Conservation (phyloP, 352 stramenopile species). For the Phytophthora citrophthora region DNA sequence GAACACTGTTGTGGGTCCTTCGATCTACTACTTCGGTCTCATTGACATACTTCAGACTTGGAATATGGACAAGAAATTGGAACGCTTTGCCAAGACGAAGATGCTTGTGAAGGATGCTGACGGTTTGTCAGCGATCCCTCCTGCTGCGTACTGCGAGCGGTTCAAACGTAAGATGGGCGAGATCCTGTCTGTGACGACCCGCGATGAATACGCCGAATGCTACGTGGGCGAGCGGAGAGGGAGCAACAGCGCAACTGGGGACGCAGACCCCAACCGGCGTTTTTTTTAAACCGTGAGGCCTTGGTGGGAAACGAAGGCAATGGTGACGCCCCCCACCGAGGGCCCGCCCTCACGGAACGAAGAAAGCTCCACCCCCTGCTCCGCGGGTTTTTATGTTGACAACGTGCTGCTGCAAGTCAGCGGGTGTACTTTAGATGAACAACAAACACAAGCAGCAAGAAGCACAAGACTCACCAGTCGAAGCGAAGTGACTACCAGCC, state of each 20-base stretch:
- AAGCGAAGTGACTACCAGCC: conserved; percentile 20
- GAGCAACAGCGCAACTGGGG: conserved; percentile 29
- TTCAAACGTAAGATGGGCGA: conserved; percentile 91
- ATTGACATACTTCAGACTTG: conserved; percentile 91
- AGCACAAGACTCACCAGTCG: conserved; percentile 26
- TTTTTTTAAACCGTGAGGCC: conserved; percentile 65
- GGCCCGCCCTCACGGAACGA: conserved; percentile 44
- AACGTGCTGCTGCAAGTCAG: conserved; percentile 35
- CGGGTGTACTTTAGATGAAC: conserved; percentile 47
- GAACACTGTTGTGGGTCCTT: conserved; percentile 88
- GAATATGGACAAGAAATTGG: conserved; percentile 92
- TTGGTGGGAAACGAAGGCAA: conserved; percentile 41
- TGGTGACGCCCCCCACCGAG: conserved; percentile 38
- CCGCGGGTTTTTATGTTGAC: conserved; percentile 40
- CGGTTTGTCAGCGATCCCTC: conserved; percentile 81
- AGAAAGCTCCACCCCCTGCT: conserved; percentile 36
- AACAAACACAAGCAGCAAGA: conserved; percentile 27
- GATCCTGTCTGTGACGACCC: conserved; percentile 76
- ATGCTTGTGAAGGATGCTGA: conserved; percentile 81
- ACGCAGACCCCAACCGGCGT: conserved; percentile 37
- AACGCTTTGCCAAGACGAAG: conserved; percentile 89
- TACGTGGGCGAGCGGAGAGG: conserved; percentile 42
- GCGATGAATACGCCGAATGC: conserved; percentile 65
- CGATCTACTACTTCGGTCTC: conserved; percentile 89
- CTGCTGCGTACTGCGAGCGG: conserved; percentile 86